These are phyloP conservation scores for Fusarium chaquense DNA, from an alignment of 2,329 filamentous ascomycete species.

Conservation along the genomic window DNA sequence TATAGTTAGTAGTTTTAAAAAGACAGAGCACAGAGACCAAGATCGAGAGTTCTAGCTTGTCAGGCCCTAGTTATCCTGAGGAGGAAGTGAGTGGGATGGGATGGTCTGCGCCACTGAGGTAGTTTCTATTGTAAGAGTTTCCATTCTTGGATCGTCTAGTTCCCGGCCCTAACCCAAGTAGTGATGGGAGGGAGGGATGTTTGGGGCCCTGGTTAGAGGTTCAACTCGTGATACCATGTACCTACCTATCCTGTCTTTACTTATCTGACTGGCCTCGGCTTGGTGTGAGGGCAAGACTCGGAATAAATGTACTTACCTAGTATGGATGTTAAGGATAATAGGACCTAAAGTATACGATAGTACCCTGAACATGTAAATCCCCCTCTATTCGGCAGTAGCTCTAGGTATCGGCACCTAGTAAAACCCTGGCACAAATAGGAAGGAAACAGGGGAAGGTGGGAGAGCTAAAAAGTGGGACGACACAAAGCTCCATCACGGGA, in stretches of 20 bases:
- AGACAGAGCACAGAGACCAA: neutral
- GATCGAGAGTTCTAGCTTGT: neutral
- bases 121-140: conserved; percentile 28
- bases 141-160: conserved; percentile 41
- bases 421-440: conserved; percentile 17
- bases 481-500: conserved; percentile 51
- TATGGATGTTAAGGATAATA: too few relatives aligned
- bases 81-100: neutral
- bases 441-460: conserved; percentile 3
- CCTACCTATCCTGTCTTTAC: conserved; percentile 7
- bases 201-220: conserved; percentile 23
- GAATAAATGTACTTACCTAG: neutral
- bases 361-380: neutral
- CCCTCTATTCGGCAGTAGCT: conserved; percentile 15
- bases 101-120: conserved; percentile 35
- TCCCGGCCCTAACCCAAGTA: conserved; percentile 35
- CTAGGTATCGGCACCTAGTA: neutral
- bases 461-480: conserved; percentile 46
- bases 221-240: neutral
- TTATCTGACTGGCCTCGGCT: neutral
- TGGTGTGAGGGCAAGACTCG: neutral
- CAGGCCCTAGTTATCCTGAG: conserved; percentile 1
- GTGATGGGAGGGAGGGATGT: conserved; percentile 30
- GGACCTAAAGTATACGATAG: too few relatives aligned
- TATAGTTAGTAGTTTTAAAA: neutral